A percentile compares a stretch with the other conserved stretches of the same genome.
Conservation (phyloP, 192 early-diverging fungal genomes). For the Coemansia sp. region DNA sequence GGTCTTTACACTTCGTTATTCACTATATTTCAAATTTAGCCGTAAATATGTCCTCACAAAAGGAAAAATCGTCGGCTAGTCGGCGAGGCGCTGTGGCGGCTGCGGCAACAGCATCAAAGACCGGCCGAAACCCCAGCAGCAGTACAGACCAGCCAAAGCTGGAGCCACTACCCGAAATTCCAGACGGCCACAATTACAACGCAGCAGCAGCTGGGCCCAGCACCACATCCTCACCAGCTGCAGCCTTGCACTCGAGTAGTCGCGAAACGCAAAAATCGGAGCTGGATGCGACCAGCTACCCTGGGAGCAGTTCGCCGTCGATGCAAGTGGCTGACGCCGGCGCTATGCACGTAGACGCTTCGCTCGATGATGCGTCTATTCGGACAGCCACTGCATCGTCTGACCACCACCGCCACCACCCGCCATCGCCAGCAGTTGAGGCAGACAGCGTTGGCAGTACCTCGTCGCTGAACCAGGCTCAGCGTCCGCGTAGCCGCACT, state of each 20-base stretch:
- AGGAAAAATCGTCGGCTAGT: constrained; percentile 11
- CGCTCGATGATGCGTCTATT: constrained; percentile 5
- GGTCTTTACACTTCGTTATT: neutral
- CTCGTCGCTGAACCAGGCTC: neutral
- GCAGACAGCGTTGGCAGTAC: neutral
- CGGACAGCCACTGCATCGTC: neutral
- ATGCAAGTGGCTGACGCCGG: constrained; percentile 3
- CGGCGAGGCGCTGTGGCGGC: constrained; percentile 2
- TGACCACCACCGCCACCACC: neutral
- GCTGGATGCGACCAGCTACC: neutral
- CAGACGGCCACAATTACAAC: neutral
- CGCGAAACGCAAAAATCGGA: neutral
- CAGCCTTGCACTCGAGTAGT: neutral
- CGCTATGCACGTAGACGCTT: neutral
- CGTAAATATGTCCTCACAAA: constrained; percentile 22
- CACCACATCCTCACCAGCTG: neutral
- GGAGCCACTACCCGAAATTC: constrained; percentile 46
- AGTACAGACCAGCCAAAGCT: constrained; percentile 4
- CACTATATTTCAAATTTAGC: neutral
- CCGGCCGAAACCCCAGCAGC: constrained; percentile 9
- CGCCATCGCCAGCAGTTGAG: neutral
- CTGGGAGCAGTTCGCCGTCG: constrained; percentile 6
- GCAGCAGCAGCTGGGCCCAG: neutral
- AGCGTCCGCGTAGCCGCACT: constrained; percentile 37
- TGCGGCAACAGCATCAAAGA: neutral